Evolutionary conservation across 306 rosid genomes (phyloP), one percentile per base, ranked within the genome.

Genomic region (Ochetophila trinervis): DNA sequence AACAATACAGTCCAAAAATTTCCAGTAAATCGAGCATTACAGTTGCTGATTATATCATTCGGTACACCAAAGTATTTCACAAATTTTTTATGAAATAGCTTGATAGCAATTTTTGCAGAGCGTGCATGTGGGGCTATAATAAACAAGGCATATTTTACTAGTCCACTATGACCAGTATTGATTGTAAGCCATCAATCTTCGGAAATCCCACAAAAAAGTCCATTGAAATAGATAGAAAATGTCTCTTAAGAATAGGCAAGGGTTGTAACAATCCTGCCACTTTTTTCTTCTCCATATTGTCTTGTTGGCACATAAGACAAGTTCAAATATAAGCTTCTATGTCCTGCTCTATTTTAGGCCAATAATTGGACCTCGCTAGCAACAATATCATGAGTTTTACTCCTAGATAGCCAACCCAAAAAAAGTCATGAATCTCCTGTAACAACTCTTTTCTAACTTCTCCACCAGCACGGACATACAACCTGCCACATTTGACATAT

Each of bases 131-230:
- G 11, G 4, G 24, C 35, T 16, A 17, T 5, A 34, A 22, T 30
- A 5, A 67, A 56, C 0, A 57, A 10, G 5, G n/a, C 42, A 55
- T 67, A 67, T 6, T 67, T 67, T 56, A 67, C n/a, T 23, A 18
- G 23, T 67, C 63, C 0, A 67, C 56, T 2, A 55, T 55, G 0
- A 67, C 48, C 36, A 67, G 1, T 0, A 44, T 15, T 3, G 53
- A 37, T 4, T 2, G 0, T 3, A 22, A 1, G 9, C 8, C 35
- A 3, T 24, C 22, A 3, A 67, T 3, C 20, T 23, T 23, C 3
- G 37, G 50, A 1, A 36, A 21, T 13, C 55, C 8, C 4, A 23
- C 6, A 17, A 48, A 0, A 5, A 12, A 48, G 52, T 48, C 52
- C 52, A 48, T 4, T 1, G 18, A 48, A 2, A 42, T 19, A 3